phyloP scores from a whole-genome alignment of 176 grass and related monocot species.

The Dendrocalamus sinicus region DNA sequence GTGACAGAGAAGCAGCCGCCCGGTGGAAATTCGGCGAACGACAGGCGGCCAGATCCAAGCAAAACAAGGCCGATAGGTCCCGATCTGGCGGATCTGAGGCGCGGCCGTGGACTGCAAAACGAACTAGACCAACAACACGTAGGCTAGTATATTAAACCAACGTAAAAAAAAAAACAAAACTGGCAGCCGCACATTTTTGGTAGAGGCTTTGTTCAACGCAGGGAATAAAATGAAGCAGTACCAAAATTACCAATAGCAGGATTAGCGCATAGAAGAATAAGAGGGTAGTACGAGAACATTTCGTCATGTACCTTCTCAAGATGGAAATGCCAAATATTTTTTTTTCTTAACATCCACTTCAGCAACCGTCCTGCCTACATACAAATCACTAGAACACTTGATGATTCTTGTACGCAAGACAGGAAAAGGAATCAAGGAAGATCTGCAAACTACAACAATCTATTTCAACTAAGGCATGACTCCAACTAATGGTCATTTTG shows the following conservation, averaged over 20 bases:
- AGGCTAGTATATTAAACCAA: background rate
- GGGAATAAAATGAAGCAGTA: constrained; percentile 8
- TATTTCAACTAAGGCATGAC: constrained; percentile 42
- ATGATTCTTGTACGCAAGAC: constrained; percentile 43
- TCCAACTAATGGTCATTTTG: constrained; percentile 46
- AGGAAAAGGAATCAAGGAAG: constrained; percentile 46
- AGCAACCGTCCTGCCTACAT: constrained; percentile 35
- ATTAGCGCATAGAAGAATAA: constrained; percentile 13
- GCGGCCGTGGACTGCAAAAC: background rate
- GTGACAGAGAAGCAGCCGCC: too few relatives aligned
- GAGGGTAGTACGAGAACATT: constrained; percentile 9
- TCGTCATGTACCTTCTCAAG: constrained; percentile 33
- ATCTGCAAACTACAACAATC: constrained; percentile 46
- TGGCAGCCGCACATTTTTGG: background rate
- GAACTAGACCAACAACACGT: background rate
- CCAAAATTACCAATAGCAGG: background rate
- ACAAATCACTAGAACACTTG: constrained; percentile 33
- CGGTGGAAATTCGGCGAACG: too few relatives aligned
- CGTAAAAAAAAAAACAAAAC: background rate
- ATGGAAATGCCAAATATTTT: constrained; percentile 20
- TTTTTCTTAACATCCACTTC: constrained; percentile 26
- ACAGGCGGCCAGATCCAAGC: too few relatives aligned
- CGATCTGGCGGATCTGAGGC: too few relatives aligned
- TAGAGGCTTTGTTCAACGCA: background rate
- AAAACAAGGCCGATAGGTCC: too few relatives aligned